phyloP scores from a whole-genome alignment of 2,329 filamentous ascomycete species.

The Camptophora hylomeconis region DNA sequence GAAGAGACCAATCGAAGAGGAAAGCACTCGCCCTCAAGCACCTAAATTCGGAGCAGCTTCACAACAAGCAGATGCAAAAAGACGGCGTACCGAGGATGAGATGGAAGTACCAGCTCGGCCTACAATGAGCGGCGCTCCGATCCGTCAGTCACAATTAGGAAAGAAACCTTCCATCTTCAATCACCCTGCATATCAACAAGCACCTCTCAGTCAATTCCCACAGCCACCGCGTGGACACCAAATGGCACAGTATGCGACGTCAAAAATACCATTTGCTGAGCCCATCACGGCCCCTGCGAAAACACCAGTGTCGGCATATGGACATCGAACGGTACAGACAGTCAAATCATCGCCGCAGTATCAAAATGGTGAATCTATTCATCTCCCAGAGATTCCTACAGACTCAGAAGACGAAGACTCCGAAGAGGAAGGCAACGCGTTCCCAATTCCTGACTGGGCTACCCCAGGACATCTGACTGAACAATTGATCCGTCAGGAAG shows the following conservation, averaged over 20 bases:
- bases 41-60: conserved; percentile 34
- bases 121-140: conserved; percentile 64
- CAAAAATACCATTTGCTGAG: conserved; percentile 72
- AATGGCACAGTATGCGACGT: conserved; percentile 72
- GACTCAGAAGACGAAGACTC: conserved; percentile 82
- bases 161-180: conserved; percentile 42
- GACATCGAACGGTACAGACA: conserved; percentile 17
- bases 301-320: conserved; percentile 18
- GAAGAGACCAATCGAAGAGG: conserved; percentile 52
- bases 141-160: conserved; percentile 62
- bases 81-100: conserved; percentile 64
- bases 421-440: conserved; percentile 40
- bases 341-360: conserved; percentile 59
- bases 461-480: conserved; percentile 70
- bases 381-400: conserved; percentile 87
- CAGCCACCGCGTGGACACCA: conserved; percentile 58
- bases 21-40: conserved; percentile 31
- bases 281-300: conserved; percentile 42
- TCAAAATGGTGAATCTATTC: conserved; percentile 77
- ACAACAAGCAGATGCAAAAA: conserved; percentile 62
- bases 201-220: conserved; percentile 49
- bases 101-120: conserved; percentile 49
- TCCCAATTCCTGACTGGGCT: conserved; percentile 68
- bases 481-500: conserved; percentile 68
- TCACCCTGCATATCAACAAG: conserved; percentile 30